Percentiles rank a stretch among this genome's conserved stretches.
Evolutionary conservation across 2,329 filamentous ascomycete genomes (phyloP).

Genomic region (Cyphellophora europaea): DNA sequence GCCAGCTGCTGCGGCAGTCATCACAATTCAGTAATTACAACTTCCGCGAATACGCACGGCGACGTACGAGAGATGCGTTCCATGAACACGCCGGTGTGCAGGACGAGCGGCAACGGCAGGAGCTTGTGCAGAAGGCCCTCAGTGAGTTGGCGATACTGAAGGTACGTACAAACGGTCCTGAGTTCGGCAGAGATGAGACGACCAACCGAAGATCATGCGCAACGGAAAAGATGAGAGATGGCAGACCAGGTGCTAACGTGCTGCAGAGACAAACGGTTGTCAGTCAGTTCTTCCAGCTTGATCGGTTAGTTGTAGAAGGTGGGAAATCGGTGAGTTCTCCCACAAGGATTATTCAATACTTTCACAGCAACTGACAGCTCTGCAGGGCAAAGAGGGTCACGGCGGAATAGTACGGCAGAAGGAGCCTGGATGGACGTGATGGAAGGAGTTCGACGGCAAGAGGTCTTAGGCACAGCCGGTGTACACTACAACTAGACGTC

Average conservation of each 20-base stretch:
- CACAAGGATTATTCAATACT: constrained; percentile 4
- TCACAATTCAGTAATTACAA: constrained; percentile 89
- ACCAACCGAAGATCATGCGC: neutral
- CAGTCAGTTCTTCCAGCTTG: constrained; percentile 89
- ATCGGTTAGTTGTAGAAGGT: constrained; percentile 84
- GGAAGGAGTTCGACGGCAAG: neutral
- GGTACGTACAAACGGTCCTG: constrained; percentile 44
- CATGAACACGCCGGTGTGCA: constrained; percentile 64
- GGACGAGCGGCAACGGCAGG: constrained; percentile 71
- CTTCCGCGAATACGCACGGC: constrained; percentile 91
- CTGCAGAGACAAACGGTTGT: constrained; percentile 84
- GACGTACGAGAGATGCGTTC: constrained; percentile 85
- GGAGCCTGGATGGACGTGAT: constrained; percentile 54
- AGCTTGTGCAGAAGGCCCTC: constrained; percentile 78
- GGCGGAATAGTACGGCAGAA: constrained; percentile 66
- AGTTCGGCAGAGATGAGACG: neutral
- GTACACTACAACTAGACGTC: no score
- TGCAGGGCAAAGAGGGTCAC: constrained; percentile 59
- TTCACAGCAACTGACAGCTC: neutral
- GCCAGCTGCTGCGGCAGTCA: constrained; percentile 78
- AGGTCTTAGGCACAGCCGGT: neutral
- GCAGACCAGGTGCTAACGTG: constrained; percentile 25
- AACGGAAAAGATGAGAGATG: neutral
- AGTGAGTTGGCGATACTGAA: constrained; percentile 84
- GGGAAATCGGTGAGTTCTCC: constrained; percentile 58